Conservation (phyloP, 495 filamentous ascomycete genomes). For the Trichoderma parareesei region DNA sequence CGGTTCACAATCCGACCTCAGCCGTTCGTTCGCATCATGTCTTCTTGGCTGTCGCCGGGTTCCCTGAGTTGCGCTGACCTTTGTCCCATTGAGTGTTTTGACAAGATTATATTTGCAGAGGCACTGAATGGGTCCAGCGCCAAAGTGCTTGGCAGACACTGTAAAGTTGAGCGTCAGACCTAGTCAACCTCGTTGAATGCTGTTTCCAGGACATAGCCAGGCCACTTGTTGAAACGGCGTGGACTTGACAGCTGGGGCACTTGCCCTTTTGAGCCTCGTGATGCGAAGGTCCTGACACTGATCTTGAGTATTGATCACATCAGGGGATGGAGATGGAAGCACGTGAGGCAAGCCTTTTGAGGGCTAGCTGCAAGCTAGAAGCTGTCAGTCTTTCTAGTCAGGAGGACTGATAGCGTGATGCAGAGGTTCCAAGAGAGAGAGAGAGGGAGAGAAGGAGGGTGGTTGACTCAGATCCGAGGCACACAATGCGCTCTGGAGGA, state of each 20-base stretch:
- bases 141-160: too few relatives aligned
- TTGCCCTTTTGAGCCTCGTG: not conserved
- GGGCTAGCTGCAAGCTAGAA: not conserved
- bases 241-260: not conserved
- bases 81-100: not conserved
- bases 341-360: not conserved
- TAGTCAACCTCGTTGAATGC: too few relatives aligned
- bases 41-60: too few relatives aligned
- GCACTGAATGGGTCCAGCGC: not conserved
- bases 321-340: not conserved
- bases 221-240: slow-evolving; percentile 22
- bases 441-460: not conserved
- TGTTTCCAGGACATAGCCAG: slow-evolving; percentile 18
- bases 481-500: not conserved
- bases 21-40: too few relatives aligned
- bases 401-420: not conserved
- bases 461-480: not conserved
- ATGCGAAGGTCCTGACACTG: not conserved
- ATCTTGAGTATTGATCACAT: not conserved
- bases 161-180: too few relatives aligned
- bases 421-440: too few relatives aligned
- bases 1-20: too few relatives aligned
- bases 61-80: too few relatives aligned
- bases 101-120: slow-evolving; percentile 1
- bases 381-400: not conserved